These are phyloP conservation scores for Juglanconis juglandina DNA, from an alignment of 2,329 filamentous ascomycete genomes.

Conservation along the genomic window DNA sequence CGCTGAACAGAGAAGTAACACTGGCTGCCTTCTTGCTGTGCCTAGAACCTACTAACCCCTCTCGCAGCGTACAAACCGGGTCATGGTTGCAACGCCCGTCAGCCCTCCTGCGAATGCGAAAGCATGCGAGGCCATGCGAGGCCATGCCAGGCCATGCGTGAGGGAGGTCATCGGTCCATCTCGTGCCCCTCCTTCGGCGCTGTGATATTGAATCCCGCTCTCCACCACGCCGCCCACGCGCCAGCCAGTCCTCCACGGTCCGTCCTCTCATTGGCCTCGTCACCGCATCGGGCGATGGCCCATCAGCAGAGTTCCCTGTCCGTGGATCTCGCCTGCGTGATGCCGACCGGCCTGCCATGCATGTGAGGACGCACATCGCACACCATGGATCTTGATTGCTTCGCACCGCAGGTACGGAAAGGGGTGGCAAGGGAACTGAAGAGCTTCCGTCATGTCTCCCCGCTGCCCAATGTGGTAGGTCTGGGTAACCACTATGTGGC, in stretches of 20 bases:
- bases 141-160: too few relatives aligned
- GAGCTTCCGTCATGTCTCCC: constrained; percentile 19
- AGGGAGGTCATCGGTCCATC: too few relatives aligned
- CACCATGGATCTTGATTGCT: constrained; percentile 11
- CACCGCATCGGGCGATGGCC: constrained; percentile 20
- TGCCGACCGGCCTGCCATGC: constrained; percentile 9
- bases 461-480: constrained; percentile 13
- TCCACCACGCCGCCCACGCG: constrained; percentile 9
- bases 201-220: constrained; percentile 26
- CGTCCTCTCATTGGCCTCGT: constrained; percentile 24
- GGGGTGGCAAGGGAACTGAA: constrained; percentile 23
- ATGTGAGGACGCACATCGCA: constrained; percentile 13
- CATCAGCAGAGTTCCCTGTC: constrained; percentile 7
- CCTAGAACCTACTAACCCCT: background rate
- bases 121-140: background rate
- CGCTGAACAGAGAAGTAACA: constrained; percentile 25
- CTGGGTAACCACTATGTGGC: constrained; percentile 23
- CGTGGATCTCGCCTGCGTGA: constrained; percentile 7
- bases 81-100: constrained; percentile 6
- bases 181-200: constrained; percentile 6
- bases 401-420: constrained; percentile 10
- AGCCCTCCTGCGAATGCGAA: background rate
- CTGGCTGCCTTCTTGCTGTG: constrained; percentile 22
- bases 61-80: background rate
- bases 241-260: constrained; percentile 3